Conservation (phyloP, 306 rosid genomes). For the Ochetophila trinervis region DNA sequence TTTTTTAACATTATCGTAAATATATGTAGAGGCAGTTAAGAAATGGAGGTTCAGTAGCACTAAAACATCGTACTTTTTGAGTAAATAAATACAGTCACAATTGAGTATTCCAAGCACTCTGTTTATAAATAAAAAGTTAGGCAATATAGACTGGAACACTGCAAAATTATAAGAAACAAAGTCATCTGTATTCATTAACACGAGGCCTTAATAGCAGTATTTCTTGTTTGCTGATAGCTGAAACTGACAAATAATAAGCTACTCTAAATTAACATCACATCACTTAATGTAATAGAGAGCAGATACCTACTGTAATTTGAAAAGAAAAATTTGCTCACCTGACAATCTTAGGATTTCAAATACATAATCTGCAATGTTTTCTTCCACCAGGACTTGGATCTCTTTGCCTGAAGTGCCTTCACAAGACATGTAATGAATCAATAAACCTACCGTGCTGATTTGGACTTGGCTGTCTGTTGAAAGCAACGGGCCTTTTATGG, state of each 20-base stretch:
- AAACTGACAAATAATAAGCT: background rate
- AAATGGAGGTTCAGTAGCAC: background rate
- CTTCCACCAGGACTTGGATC: slow-evolving; percentile 74
- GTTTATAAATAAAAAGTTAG: slow-evolving; percentile 6
- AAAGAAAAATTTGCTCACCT: slow-evolving; percentile 48
- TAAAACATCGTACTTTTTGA: background rate
- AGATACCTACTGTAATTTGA: background rate
- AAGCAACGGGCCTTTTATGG: slow-evolving; percentile 90
- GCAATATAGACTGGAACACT: slow-evolving; percentile 8
- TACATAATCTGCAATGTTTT: slow-evolving; percentile 86
- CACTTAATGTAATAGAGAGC: background rate
- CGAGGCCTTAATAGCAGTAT: background rate
- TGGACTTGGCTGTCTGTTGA: slow-evolving; percentile 79
- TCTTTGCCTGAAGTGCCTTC: slow-evolving; percentile 50
- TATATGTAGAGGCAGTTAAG: background rate
- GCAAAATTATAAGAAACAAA: slow-evolving; percentile 16
- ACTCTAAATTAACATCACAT: slow-evolving; percentile 2
- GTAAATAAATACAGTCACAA: slow-evolving; percentile 5
- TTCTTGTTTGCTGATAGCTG: background rate
- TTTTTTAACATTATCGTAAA: background rate
- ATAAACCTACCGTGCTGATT: slow-evolving; percentile 63
- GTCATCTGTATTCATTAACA: background rate
- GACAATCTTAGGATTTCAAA: slow-evolving; percentile 90
- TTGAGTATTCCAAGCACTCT: slow-evolving; percentile 22
- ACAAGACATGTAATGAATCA: slow-evolving; percentile 65